Base-by-base conservation (phyloP, 176 grass and related monocot species). In the Ananas comosus region DNA sequence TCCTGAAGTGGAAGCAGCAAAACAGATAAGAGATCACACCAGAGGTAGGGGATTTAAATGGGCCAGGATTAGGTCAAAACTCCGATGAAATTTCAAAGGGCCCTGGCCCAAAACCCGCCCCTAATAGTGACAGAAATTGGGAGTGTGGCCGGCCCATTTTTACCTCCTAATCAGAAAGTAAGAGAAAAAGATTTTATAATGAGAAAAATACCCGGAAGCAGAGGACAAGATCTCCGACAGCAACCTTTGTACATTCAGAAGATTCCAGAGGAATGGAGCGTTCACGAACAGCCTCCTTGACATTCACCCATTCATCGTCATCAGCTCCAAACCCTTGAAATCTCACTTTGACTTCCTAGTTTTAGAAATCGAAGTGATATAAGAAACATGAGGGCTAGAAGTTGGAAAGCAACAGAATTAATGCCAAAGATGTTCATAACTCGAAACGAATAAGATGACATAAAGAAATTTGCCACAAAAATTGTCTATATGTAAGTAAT, bases 231-330 rank as follows among this genome's bases (percentile, higher is more conserved):
- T 93, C 90, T 64, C 89, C 89, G 49, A 85, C 73, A 0, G 52
- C 67, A 75, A 99, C 67, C 21, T 56, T 83, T 67, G 49, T 52
- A 64, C 95, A 99, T 67, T 99, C 85, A 1, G 90, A 85, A 1
- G 90, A 80, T 64, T 99, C 95, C 1, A 91, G n/a, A 9, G 94
- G 94, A 77, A 99, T 91, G 69, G 94, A 99, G 10, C 83, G 82
- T 72, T 88, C 87, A 51, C 95, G 87, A 57, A 99, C 72, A 77
- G 75, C 74, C 66, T 82, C 80, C 65, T 70, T 80, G 70, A 99
- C 90, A 79, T 94, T 91, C 54, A 99, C 80, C 95, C 95, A 99
- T 80, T 99, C 95, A 86, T 99, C 95, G 33, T 99, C 95, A 25
- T 91, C 87, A 13, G 87, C 87, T 53, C 85, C 95, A 67, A 88